A percentile compares a stretch with the other conserved stretches of the same genome.
These are phyloP conservation scores for Pichia californica DNA, from an alignment of 805 yeast species.

Conservation along the genomic window DNA sequence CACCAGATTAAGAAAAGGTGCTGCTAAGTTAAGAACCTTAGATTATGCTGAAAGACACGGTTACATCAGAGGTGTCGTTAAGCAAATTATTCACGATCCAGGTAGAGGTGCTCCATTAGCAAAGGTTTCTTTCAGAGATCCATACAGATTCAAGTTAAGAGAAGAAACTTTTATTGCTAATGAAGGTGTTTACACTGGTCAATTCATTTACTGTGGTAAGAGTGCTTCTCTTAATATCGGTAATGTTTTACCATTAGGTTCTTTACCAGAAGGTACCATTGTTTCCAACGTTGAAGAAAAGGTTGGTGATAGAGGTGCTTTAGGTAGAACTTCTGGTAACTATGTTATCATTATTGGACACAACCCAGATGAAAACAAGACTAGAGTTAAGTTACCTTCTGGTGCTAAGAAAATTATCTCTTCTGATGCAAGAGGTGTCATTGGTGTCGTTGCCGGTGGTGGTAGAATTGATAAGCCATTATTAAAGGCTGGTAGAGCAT, in stretches of 20 bases:
- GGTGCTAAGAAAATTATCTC: conserved; percentile 97
- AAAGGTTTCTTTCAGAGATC: conserved; percentile 98
- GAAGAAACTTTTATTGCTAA: conserved; percentile 98
- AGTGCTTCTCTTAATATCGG: conserved; percentile 96
- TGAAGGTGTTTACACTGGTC: conserved; percentile 99
- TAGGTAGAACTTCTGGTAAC: conserved; percentile 99
- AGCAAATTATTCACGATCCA: conserved; percentile 98
- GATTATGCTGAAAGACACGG: conserved; percentile 99
- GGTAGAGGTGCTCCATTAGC: conserved; percentile 99
- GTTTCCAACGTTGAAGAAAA: conserved; percentile 97
- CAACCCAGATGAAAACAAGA: conserved; percentile 98
- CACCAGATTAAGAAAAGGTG: conserved; percentile 99
- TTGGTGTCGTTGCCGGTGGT: conserved; percentile 99
- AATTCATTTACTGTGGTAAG: conserved; percentile 98
- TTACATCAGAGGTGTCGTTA: conserved; percentile 98
- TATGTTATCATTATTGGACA: conserved; percentile 98
- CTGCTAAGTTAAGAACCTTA: conserved; percentile 98
- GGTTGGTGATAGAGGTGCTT: conserved; percentile 99
- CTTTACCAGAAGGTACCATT: conserved; percentile 99
- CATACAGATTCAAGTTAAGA: conserved; percentile 96
- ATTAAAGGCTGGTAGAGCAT: conserved; percentile 99
- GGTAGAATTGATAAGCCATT: conserved; percentile 99
- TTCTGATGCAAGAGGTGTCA: conserved; percentile 98
- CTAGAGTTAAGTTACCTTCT: conserved; percentile 98
- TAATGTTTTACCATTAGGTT: conserved; percentile 93